Conservation (phyloP, 108 stramenopile genomes). For the Pseudonitzschia multistriata region DNA sequence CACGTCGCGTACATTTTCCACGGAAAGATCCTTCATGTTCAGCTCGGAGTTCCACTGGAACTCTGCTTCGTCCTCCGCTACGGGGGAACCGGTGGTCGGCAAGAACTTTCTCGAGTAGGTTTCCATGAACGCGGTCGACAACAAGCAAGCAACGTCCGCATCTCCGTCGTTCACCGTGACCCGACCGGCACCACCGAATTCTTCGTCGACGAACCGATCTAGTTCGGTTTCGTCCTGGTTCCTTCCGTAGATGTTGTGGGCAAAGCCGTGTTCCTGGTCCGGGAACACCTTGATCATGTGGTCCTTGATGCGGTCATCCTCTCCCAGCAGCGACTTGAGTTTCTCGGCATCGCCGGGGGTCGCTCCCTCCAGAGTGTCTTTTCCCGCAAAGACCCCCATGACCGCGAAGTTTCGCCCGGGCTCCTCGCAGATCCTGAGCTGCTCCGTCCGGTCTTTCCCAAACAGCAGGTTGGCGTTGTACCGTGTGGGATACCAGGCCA, state of each 20-base stretch:
- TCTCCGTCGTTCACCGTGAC: conserved; percentile 46
- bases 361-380: conserved; percentile 65
- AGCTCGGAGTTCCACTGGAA: conserved; percentile 42
- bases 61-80: conserved; percentile 58
- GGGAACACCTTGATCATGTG: conserved; percentile 85
- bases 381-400: conserved; percentile 77
- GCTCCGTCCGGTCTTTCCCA: conserved; percentile 32
- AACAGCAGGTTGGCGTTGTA: conserved; percentile 69
- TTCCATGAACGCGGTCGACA: conserved; percentile 87
- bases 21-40: conserved; percentile 36
- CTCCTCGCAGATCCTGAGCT: conserved; percentile 14
- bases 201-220: conserved; percentile 62
- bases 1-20: conserved; percentile 43
- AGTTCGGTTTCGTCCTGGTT: conserved; percentile 26
- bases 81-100: conserved; percentile 67
- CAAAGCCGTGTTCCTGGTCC: conserved; percentile 78
- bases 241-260: conserved; percentile 46
- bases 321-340: conserved; percentile 56
- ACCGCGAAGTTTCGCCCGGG: conserved; percentile 49
- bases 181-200: conserved; percentile 61
- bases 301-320: conserved; percentile 72
- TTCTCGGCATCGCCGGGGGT: conserved; percentile 63
- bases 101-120: conserved; percentile 78
- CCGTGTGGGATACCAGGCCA: conserved; percentile 86
- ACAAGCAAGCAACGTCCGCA: conserved; percentile 79